phyloP scores from a whole-genome alignment of 768 basidiomycete genomes.

The Lactarius hatsudake region DNA sequence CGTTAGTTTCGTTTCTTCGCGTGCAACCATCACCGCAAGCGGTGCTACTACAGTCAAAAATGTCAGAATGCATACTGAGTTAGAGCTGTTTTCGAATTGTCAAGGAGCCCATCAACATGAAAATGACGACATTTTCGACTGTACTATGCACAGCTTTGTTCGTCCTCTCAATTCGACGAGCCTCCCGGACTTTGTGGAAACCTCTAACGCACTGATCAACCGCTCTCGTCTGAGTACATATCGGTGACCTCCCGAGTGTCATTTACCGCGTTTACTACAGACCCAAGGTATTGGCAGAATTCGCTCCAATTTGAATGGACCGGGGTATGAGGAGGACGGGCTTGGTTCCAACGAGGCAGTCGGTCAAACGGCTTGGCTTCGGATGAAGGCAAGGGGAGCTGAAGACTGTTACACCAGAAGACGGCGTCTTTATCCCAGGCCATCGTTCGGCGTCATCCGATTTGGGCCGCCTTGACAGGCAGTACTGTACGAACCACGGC shows the following conservation, averaged over 20 bases:
- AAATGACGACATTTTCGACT: no score
- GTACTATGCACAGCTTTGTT: no score
- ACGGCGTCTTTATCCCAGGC: not conserved
- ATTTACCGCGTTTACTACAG: no score
- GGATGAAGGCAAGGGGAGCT: conserved; percentile 35
- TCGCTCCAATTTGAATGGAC: conserved; percentile 54
- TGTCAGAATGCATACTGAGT: no score
- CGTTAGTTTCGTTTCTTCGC: conserved; percentile 43
- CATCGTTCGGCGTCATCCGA: conserved; percentile 9
- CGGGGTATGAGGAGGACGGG: conserved; percentile 72
- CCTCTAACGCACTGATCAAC: no score
- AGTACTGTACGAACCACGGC: conserved; percentile 14
- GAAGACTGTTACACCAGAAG: not conserved
- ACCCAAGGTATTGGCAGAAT: conserved; percentile 52
- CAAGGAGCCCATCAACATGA: no score
- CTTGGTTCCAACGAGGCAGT: conserved; percentile 58
- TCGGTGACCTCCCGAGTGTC: not conserved
- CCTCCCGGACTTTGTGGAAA: no score
- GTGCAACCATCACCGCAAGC: conserved; percentile 44
- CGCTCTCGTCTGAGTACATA: conserved; percentile 4
- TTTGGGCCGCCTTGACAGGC: conserved; percentile 7
- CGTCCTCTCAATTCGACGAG: no score
- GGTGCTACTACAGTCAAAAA: conserved; percentile 34
- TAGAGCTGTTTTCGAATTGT: no score
- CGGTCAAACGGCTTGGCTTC: conserved; percentile 38